Evolutionary conservation across 495 filamentous ascomycete genomes (phyloP), one percentile per base, ranked within the genome.

Genomic region (Elaphomyces granulatus): DNA sequence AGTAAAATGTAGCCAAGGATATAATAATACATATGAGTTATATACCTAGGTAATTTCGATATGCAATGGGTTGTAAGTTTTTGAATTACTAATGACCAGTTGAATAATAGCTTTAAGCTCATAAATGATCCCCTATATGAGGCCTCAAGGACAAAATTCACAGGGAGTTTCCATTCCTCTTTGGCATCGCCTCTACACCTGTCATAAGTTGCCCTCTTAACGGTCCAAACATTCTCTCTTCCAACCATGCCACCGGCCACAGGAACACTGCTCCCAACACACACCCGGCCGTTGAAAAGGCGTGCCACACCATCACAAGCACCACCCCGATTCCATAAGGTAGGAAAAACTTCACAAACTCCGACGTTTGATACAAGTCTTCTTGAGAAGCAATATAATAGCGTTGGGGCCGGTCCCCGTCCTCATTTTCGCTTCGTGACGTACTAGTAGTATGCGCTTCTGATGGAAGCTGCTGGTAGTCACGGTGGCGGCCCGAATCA

Each of bases 331-430:
- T 45, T 2, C 38, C 45, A 38, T 56, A 58, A 3, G 61, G 64
- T 23, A 67, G 12, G 20, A 66, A 17, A 45, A 90, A 92, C 45
- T 78, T 79, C 34, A 90, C 57, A 46, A 83, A 80, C 48, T 94
- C 78, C 20, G 80, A 77, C 2, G 75, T 64, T 53, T 90, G 84
- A 48, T 94, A 94, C 15, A 87, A 59, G 49, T 94, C 86, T 43
- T 90, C 77, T 50, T 94, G 86, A 26, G 63, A 67, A 8, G 60
- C 47, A 48, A 94, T 86, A 48, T 77, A 78, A 57, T 83, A 88
- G 12, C 45, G 47, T 43, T 43, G 50, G 7, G 9, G 30, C 43
- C 26, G 1, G 18, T 1, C 1, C 15, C n/a, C 32, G 20, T 3
- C 46, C 38, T 20, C 12, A 39, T 12, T 47, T 34, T 20, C 16